Conservation (phyloP, 495 filamentous ascomycete species). For the Penicillium canescens region DNA sequence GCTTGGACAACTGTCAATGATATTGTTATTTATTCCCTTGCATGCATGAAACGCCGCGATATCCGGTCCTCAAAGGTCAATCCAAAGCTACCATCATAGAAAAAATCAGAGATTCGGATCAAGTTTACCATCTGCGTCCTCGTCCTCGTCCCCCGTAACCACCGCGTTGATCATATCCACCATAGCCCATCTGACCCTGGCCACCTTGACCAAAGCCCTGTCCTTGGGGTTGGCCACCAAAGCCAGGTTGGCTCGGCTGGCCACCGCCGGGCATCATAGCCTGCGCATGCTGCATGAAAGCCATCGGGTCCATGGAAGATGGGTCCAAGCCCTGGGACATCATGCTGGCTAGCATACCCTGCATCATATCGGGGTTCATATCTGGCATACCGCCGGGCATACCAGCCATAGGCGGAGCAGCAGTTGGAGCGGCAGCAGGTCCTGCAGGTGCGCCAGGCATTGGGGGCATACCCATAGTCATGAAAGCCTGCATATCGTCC, state of each 20-base stretch:
- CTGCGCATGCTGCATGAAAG: constrained; percentile 55
- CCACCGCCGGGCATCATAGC: constrained; percentile 51
- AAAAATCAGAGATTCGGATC: constrained; percentile 1
- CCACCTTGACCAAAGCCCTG: constrained; percentile 45
- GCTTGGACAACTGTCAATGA: too few species aligned
- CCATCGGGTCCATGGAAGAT: constrained; percentile 69
- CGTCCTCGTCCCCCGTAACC: constrained; percentile 50
- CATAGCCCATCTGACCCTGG: constrained; percentile 53
- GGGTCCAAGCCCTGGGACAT: constrained; percentile 82
- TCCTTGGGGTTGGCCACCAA: constrained; percentile 29
- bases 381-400: constrained; percentile 73
- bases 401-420: constrained; percentile 55
- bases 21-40: constrained; percentile 14
- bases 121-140: constrained; percentile 43
- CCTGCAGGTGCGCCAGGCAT: constrained; percentile 59
- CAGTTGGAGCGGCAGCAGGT: constrained; percentile 36
- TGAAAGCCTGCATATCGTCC: constrained; percentile 85
- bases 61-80: constrained; percentile 11
- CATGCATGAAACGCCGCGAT: constrained; percentile 28
- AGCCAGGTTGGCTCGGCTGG: constrained; percentile 41
- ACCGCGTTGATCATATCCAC: constrained; percentile 49
- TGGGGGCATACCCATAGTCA: constrained; percentile 71
- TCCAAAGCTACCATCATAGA: constrained; percentile 1
- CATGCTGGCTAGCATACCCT: constrained; percentile 79
- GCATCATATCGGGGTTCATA: constrained; percentile 73